phyloP scores from a whole-genome alignment of 192 early-diverging fungal genomes.

The Coemansia erecta region DNA sequence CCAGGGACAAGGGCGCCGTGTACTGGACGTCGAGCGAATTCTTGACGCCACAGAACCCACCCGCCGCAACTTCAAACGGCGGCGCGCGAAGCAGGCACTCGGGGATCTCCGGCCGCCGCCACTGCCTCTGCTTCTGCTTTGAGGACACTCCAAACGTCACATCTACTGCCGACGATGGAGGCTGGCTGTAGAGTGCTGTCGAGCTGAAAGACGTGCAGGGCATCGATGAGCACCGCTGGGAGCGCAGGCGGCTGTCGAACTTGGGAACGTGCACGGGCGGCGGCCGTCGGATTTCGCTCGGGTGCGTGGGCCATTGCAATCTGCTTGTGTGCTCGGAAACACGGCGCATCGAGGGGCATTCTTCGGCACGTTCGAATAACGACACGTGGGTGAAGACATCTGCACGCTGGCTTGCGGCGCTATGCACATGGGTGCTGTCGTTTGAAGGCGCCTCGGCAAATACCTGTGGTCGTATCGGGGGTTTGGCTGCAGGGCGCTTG shows the following conservation, averaged over 20 bases:
- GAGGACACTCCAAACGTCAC: background rate
- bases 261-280: slow-evolving; percentile 16
- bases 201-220: slow-evolving; percentile 8
- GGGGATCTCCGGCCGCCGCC: slow-evolving; percentile 8
- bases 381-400: too few species aligned
- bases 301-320: background rate
- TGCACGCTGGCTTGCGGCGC: too few species aligned
- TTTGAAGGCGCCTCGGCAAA: too few species aligned
- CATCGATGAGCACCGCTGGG: slow-evolving; percentile 30
- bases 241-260: slow-evolving; percentile 15
- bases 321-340: slow-evolving; percentile 5
- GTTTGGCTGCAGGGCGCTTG: slow-evolving; percentile 3
- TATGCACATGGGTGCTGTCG: too few species aligned
- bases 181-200: too few species aligned
- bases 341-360: too few species aligned
- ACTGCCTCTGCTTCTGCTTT: background rate
- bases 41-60: slow-evolving; percentile 33
- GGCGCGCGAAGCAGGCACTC: slow-evolving; percentile 3
- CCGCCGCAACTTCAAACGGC: slow-evolving; percentile 1
- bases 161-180: too few species aligned
- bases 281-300: slow-evolving; percentile 9
- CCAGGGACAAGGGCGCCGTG: slow-evolving; percentile 12
- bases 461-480: too few species aligned
- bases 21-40: slow-evolving; percentile 44
- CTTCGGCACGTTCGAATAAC: too few species aligned